Percentiles rank a stretch among this genome's conserved stretches.
phyloP scores from a whole-genome alignment of 768 basidiomycete species.

The Mycena epipterygia region DNA sequence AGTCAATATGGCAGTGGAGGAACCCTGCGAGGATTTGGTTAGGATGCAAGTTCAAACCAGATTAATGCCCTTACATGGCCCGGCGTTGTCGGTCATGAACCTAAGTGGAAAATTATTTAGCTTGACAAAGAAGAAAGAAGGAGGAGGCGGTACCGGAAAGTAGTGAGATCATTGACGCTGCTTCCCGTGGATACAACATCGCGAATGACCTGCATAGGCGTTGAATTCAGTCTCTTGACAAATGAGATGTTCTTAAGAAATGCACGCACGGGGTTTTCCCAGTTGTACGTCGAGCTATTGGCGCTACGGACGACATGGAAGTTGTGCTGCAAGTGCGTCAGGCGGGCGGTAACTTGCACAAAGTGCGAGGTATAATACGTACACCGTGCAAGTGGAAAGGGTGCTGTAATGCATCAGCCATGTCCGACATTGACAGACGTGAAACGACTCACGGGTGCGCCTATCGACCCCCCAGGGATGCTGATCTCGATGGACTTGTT shows the following conservation, averaged over 20 bases:
- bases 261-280: background rate
- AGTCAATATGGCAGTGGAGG: constrained; percentile 51
- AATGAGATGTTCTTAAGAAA: background rate
- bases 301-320: constrained; percentile 46
- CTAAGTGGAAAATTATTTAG: constrained; percentile 25
- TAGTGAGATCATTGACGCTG: background rate
- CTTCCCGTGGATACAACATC: constrained; percentile 18
- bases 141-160: constrained; percentile 25
- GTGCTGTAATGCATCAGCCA: background rate
- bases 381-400: constrained; percentile 25
- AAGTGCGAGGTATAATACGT: background rate
- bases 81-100: constrained; percentile 71
- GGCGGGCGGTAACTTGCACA: too few species aligned
- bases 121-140: background rate
- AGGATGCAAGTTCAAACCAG: background rate
- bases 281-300: constrained; percentile 34
- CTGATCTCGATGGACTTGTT: constrained; percentile 15
- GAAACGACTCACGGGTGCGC: background rate
- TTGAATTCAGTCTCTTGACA: too few species aligned
- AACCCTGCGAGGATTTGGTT: constrained; percentile 43
- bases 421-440: background rate
- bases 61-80: constrained; percentile 43
- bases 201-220: background rate
- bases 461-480: background rate
- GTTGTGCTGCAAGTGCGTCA: too few species aligned